A percentile compares a stretch with the other conserved stretches of the same genome.
These are phyloP conservation scores for Plectranthus barbatus DNA, from an alignment of 257 asterid species.

Conservation along the genomic window DNA sequence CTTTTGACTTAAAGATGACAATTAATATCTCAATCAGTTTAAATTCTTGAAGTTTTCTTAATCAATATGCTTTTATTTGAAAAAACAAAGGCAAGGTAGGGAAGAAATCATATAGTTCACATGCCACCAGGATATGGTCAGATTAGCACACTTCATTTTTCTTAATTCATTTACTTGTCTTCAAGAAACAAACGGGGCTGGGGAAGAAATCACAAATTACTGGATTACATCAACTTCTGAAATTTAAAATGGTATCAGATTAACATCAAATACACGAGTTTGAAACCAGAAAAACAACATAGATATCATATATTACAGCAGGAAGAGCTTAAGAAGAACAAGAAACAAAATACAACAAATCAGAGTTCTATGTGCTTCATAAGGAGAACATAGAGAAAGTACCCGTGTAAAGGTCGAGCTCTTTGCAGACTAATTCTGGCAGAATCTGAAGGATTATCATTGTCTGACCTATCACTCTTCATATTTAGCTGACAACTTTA, in stretches of 20 bases:
- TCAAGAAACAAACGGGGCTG: neutral
- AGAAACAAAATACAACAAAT: neutral
- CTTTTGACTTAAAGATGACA: too few relatives aligned
- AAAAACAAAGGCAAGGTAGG: neutral
- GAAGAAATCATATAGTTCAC: neutral
- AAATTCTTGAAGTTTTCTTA: too few relatives aligned
- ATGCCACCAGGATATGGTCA: conserved; percentile 1
- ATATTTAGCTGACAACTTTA: conserved; percentile 38
- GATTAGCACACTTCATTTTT: neutral
- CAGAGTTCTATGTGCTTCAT: conserved; percentile 2
- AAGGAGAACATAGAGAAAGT: conserved; percentile 8
- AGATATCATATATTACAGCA: too few relatives aligned
- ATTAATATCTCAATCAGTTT: too few relatives aligned
- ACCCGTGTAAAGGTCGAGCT: conserved; percentile 80
- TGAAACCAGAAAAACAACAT: too few relatives aligned
- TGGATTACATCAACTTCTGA: too few relatives aligned
- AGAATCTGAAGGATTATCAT: conserved; percentile 37
- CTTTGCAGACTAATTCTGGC: conserved; percentile 38
- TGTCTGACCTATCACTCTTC: conserved; percentile 67
- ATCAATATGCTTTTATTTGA: neutral
- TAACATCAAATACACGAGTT: too few relatives aligned
- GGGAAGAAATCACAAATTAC: neutral
- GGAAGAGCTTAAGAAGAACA: too few relatives aligned
- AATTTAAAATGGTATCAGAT: too few relatives aligned
- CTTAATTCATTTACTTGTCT: neutral